phyloP scores from a whole-genome alignment of 176 grass and related monocot species.

The Chrysopogon serrulatus region DNA sequence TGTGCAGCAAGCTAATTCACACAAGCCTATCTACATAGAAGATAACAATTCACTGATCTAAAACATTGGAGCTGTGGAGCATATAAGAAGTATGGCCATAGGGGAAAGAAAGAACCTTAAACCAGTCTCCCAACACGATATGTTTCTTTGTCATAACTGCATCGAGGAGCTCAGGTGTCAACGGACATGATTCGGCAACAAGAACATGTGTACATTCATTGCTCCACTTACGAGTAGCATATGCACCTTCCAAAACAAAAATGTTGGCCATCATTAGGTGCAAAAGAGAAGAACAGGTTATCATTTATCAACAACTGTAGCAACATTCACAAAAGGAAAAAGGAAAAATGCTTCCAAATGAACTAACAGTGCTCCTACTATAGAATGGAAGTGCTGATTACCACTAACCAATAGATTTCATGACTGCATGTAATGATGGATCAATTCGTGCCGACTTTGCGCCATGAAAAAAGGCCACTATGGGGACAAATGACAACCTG shows the following conservation, averaged over 20 bases:
- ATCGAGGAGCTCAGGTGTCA: conserved; percentile 74
- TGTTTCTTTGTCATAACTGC: conserved; percentile 70
- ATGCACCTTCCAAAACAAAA: conserved; percentile 54
- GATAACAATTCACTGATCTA: not conserved
- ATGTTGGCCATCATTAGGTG: not conserved
- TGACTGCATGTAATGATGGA: conserved; percentile 53
- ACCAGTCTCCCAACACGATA: conserved; percentile 67
- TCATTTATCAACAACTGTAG: not conserved
- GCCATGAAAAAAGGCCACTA: conserved; percentile 57
- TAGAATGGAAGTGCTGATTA: conserved; percentile 17
- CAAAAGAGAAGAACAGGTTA: conserved; percentile 14
- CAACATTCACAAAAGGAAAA: not conserved
- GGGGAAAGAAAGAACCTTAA: conserved; percentile 51
- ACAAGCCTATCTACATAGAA: conserved; percentile 12
- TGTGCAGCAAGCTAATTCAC: not conserved
- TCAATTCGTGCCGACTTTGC: conserved; percentile 39
- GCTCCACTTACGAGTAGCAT: conserved; percentile 68
- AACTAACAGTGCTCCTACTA: conserved; percentile 1
- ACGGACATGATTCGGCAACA: conserved; percentile 66
- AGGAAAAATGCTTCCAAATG: not conserved
- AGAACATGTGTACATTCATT: conserved; percentile 81
- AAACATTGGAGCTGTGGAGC: not conserved
- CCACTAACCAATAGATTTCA: conserved; percentile 81
- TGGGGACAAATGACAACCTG: conserved; percentile 76
- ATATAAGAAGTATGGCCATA: conserved; percentile 4